Evolutionary conservation across 164 flowering plant genomes (phyloP).

Genomic region (Magnolia sinica): DNA sequence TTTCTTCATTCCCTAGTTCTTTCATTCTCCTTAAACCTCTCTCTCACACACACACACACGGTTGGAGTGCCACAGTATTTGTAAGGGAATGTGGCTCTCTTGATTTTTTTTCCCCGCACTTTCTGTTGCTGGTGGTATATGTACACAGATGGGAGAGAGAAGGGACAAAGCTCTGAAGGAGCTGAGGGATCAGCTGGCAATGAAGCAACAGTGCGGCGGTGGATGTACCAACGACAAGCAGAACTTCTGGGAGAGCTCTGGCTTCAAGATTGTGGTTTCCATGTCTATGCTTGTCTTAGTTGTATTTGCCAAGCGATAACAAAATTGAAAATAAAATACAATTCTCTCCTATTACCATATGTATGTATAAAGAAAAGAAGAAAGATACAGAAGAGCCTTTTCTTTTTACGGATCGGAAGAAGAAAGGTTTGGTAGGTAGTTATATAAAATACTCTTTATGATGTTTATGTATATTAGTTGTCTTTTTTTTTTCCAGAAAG

Average conservation of each 20-base stretch:
- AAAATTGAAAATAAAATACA: neutral
- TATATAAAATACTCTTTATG: too few relatives aligned
- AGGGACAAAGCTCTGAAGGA: constrained; percentile 84
- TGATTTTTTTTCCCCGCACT: neutral
- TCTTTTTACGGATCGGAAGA: too few relatives aligned
- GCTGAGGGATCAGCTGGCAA: constrained; percentile 66
- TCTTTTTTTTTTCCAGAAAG: too few relatives aligned
- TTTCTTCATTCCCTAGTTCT: too few relatives aligned
- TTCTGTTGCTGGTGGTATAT: constrained; percentile 1
- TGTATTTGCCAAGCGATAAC: constrained; percentile 72
- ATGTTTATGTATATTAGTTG: too few relatives aligned
- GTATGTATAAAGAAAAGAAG: too few relatives aligned
- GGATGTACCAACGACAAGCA: constrained; percentile 38
- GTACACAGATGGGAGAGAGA: constrained; percentile 73
- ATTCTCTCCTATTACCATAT: neutral
- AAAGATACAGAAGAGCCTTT: too few relatives aligned
- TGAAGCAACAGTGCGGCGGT: constrained; percentile 35
- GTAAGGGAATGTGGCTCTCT: too few relatives aligned
- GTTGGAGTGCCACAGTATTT: too few relatives aligned
- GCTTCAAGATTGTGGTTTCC: constrained; percentile 80
- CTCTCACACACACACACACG: too few relatives aligned
- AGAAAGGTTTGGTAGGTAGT: too few relatives aligned
- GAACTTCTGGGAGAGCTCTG: constrained; percentile 81
- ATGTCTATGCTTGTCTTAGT: constrained; percentile 88
- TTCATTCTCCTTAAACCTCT: too few relatives aligned